Conservation (phyloP, 176 grass and related monocot genomes). For the Hordeum marinum region DNA sequence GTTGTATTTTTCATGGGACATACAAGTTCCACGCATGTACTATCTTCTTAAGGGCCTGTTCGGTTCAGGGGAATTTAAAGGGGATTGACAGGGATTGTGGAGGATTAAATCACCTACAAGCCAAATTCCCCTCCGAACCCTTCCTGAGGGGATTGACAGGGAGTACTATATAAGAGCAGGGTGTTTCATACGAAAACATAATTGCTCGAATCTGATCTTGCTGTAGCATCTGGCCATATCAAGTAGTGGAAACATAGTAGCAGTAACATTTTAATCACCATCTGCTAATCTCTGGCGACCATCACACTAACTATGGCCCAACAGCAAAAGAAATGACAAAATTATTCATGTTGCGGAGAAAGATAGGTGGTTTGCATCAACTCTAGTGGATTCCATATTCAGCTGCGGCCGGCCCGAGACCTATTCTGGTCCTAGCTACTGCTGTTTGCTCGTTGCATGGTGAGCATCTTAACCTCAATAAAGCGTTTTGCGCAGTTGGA, state of each 20-base stretch:
- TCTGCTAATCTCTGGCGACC: neutral
- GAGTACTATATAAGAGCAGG: too few species aligned
- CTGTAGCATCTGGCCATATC: neutral
- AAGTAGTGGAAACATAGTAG: neutral
- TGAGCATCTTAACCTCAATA: conserved; percentile 58
- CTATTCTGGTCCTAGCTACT: neutral
- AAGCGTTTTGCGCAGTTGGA: conserved; percentile 77
- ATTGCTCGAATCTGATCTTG: neutral
- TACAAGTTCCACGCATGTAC: too few species aligned
- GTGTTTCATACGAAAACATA: neutral
- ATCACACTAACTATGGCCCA: neutral
- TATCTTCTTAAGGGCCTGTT: too few species aligned
- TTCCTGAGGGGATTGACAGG: too few species aligned
- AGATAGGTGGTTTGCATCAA: neutral
- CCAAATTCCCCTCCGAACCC: too few species aligned
- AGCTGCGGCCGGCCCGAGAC: neutral
- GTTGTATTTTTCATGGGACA: too few species aligned
- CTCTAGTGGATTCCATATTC: neutral
- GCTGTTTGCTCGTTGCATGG: conserved; percentile 21
- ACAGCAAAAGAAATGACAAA: neutral
- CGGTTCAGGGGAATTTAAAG: too few species aligned
- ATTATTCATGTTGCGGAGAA: neutral
- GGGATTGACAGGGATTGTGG: too few species aligned
- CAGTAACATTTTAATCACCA: neutral
- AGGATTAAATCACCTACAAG: too few species aligned